These are phyloP conservation scores for Backusella tarrabulga DNA, from an alignment of 192 early-diverging fungal genomes.

Conservation along the genomic window DNA sequence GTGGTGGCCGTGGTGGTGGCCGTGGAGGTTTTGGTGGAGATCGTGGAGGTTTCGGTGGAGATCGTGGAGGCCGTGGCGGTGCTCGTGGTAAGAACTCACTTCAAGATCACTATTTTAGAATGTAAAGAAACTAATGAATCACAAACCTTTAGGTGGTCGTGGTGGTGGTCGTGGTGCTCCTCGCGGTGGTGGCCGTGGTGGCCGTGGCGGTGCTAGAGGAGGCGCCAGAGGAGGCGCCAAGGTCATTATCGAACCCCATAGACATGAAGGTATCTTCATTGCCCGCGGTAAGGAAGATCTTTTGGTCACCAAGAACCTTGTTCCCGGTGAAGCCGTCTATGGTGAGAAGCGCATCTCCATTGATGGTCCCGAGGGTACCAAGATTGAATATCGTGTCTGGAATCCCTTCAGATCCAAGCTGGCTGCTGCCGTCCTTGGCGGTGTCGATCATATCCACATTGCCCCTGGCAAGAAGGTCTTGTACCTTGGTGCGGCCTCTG, in stretches of 20 bases:
- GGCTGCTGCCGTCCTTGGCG: conserved; percentile 95
- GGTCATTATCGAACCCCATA: conserved; percentile 96
- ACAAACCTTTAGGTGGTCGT: conserved; percentile 17
- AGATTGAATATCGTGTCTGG: conserved; percentile 99
- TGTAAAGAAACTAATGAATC: too few species aligned
- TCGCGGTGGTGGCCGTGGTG: conserved; percentile 42
- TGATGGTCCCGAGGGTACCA: conserved; percentile 92
- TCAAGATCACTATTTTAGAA: too few species aligned
- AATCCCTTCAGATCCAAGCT: conserved; percentile 99
- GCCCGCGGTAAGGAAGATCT: conserved; percentile 99
- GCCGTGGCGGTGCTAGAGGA: conserved; percentile 60
- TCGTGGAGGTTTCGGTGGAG: conserved; percentile 16
- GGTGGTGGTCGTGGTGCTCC: conserved; percentile 41
- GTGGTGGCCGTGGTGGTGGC: conserved; percentile 29
- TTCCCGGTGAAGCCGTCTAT: conserved; percentile 95
- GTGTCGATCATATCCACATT: conserved; percentile 95
- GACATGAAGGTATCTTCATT: conserved; percentile 94
- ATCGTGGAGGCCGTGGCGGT: conserved; percentile 31
- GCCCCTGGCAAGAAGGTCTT: conserved; percentile 95
- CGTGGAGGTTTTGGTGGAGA: conserved; percentile 36
- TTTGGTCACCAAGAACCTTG: conserved; percentile 97
- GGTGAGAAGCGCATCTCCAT: conserved; percentile 98
- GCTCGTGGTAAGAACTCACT: too few species aligned
- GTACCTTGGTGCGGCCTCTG: conserved; percentile 94
- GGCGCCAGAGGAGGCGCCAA: conserved; percentile 90